Base-by-base conservation (phyloP, 1,284 basidiomycete species). In the Mycena sp. region DNA sequence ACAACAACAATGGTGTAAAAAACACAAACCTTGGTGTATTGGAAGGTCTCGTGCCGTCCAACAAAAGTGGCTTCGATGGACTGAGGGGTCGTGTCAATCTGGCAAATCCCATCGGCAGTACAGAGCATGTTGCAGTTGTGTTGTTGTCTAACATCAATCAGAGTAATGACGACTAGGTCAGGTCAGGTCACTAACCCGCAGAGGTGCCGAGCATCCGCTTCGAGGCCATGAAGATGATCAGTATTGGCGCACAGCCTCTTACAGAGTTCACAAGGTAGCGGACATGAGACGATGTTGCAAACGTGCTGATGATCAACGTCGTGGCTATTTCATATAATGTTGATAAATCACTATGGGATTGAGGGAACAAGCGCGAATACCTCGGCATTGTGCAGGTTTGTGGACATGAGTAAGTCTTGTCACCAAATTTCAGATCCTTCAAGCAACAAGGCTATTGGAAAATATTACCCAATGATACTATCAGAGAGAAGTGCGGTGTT, bases 1-100 rank as follows among this genome's bases (percentile, higher is more conserved):
- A 29, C n/a, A 38, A 23, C 1, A 46, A 23, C n/a, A 16, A 23
- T 35, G 45, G 44, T 19, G n/a, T 21, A 23, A 29, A 29, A 28
- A 76, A 81, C 0, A 82, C 85, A 67, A 81, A 86, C 74, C 76
- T 89, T 63, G 78, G 87, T 61, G 66, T 87, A 63, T 61, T 82
- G 64, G 80, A 88, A 81, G 76, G 83, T 80, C 65, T 76, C 73
- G 61, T 87, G 68, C 74, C 82, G 64, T 75, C 86, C 59, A 74
- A 82, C 50, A 61, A 88, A 89, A 0, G 84, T 87, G 1, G 83
- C 82, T 64, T 87, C 81, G 35, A 89, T 81, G 0, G 86, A 84
- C 57, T 85, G 80, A 0, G 87, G 87, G 0, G 80, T 75, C 0
- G 81, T 85, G 29, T 85, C 85, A 6, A 88, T 86, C 58, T 87